These are phyloP conservation scores for Nadsonia starkeyi-henricii DNA, from an alignment of 1,139 yeast genomes.

Conservation along the genomic window DNA sequence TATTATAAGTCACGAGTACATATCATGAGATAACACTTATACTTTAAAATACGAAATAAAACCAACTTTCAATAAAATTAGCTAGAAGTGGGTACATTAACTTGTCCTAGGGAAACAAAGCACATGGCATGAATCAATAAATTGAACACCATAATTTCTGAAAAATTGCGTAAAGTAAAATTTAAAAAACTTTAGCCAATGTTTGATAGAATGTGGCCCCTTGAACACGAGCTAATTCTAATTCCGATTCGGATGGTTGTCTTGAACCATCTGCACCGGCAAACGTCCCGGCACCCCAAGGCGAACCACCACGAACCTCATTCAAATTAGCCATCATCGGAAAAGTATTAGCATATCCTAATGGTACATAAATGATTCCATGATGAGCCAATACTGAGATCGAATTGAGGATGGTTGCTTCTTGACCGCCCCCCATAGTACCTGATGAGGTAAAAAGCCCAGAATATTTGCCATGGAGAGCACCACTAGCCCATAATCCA, in stretches of 20 bases:
- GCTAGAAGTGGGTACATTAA: no score
- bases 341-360: conserved; percentile 41
- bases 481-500: conserved; percentile 46
- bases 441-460: conserved; percentile 47
- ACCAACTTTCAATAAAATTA: no score
- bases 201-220: conserved; percentile 45
- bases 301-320: conserved; percentile 58
- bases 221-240: conserved; percentile 44
- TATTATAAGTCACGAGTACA: no score
- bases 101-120: no score
- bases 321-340: conserved; percentile 38
- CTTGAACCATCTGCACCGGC: conserved; percentile 61
- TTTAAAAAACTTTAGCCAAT: conserved; percentile 8
- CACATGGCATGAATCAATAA: no score
- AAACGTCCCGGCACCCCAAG: conserved; percentile 59
- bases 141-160: no score
- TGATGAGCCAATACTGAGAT: conserved; percentile 44
- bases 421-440: conserved; percentile 54
- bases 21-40: no score
- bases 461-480: conserved; percentile 42
- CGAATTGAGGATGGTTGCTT: conserved; percentile 36
- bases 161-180: no score
- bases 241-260: conserved; percentile 43
- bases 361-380: conserved; percentile 47
- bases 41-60: no score